Evolutionary conservation across 2,329 filamentous ascomycete species (phyloP).

Genomic region (Pezicula rhizophila): DNA sequence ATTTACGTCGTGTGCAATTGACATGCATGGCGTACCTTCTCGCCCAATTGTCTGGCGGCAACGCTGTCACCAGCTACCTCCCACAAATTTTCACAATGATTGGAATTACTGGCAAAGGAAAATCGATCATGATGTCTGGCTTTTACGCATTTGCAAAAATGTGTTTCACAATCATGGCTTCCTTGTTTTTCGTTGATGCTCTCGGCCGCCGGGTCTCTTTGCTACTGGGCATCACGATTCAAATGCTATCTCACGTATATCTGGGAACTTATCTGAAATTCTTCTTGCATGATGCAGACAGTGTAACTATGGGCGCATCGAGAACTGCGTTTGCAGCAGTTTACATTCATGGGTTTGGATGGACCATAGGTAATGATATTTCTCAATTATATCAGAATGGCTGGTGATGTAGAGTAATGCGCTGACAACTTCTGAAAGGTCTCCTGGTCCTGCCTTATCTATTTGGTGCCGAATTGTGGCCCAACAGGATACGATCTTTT

Average conservation of each 20-base stretch:
- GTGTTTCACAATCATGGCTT: conserved; percentile 27
- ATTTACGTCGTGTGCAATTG: no score
- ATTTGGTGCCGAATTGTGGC: conserved; percentile 39
- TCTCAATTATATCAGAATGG: not conserved
- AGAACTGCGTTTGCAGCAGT: conserved; percentile 37
- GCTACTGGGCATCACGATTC: conserved; percentile 14
- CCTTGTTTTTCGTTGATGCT: conserved; percentile 32
- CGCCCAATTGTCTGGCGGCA: no score
- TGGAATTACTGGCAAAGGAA: no score
- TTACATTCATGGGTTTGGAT: conserved; percentile 40
- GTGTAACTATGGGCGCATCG: conserved; percentile 24
- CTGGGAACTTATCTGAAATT: conserved; percentile 28
- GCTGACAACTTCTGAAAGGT: conserved; percentile 12
- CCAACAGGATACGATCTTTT: conserved; percentile 38
- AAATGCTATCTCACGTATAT: conserved; percentile 29
- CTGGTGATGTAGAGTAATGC: no score
- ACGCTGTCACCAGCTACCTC: no score
- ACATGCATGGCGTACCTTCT: no score
- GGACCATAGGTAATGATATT: conserved; percentile 30
- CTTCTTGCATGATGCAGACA: conserved; percentile 8
- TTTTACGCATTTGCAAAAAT: conserved; percentile 30
- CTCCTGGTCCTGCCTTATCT: conserved; percentile 37
- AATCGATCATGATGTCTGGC: no score
- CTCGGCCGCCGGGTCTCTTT: conserved; percentile 27
- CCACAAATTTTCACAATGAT: no score